phyloP scores from a whole-genome alignment of 2,329 filamentous ascomycete genomes.

The Davidsoniella neocaledoniae region DNA sequence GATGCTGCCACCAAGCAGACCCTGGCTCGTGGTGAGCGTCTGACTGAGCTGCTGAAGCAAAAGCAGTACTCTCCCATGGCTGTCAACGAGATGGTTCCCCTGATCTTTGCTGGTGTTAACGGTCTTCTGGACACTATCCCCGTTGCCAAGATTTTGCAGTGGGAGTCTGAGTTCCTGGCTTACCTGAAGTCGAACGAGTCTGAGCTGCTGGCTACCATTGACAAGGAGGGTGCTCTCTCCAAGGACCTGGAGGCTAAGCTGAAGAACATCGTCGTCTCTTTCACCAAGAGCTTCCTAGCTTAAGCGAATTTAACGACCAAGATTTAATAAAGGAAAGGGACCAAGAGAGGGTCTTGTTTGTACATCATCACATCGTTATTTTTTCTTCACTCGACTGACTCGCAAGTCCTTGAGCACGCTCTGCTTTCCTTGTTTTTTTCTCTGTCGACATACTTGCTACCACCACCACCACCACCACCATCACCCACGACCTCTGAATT shows the following conservation, averaged over 20 bases:
- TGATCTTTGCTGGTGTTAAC: conserved; percentile 99
- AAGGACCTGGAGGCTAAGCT: conserved; percentile 80
- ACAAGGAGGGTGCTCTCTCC: conserved; percentile 90
- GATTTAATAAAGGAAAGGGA: conserved; percentile 16
- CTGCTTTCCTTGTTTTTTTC: conserved; percentile 14
- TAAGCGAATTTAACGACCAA: conserved; percentile 23
- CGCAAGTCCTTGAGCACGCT: conserved; percentile 41
- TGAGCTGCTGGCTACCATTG: conserved; percentile 69
- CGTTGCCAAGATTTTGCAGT: conserved; percentile 77
- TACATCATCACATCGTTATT: conserved; percentile 24
- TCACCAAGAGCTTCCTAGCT: conserved; percentile 82
- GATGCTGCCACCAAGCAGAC: conserved; percentile 99
- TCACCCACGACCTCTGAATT: too few relatives aligned
- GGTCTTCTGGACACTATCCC: conserved; percentile 80
- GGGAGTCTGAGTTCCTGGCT: conserved; percentile 87
- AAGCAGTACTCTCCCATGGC: conserved; percentile 99
- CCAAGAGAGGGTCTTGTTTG: conserved; percentile 25
- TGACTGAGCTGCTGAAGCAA: conserved; percentile 98
- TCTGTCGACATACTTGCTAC: background rate
- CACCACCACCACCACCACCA: background rate
- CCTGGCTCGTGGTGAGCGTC: conserved; percentile 92
- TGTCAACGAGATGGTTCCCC: conserved; percentile 98
- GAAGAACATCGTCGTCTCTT: conserved; percentile 57
- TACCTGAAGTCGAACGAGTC: conserved; percentile 85
- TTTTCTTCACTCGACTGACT: conserved; percentile 34